Conservation (phyloP, 768 basidiomycete genomes). For the Russula dissimulans region DNA sequence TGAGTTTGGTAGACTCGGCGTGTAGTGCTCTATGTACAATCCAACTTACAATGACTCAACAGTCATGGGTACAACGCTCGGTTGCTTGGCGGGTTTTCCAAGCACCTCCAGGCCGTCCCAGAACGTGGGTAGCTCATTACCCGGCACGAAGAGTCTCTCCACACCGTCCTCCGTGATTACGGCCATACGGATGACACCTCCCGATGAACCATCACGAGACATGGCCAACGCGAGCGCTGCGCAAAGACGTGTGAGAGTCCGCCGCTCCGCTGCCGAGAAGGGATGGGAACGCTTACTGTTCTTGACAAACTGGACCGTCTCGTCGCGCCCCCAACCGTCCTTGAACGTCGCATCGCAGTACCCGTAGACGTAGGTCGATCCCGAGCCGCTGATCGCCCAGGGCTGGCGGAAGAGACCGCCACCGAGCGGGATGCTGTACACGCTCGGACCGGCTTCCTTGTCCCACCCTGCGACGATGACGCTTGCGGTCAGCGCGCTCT, state of each 20-base stretch:
- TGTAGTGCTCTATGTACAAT: not conserved
- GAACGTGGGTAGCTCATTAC: constrained; percentile 79
- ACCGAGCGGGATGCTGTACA: constrained; percentile 95
- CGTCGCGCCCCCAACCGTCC: constrained; percentile 83
- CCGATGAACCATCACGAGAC: constrained; percentile 96
- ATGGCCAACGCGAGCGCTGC: constrained; percentile 89
- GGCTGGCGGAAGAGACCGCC: constrained; percentile 96
- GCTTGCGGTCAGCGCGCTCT: constrained; percentile 79
- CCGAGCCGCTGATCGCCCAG: constrained; percentile 98
- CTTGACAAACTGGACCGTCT: constrained; percentile 90
- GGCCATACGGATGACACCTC: constrained; percentile 95
- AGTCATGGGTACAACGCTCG: constrained; percentile 35
- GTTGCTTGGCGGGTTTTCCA: constrained; percentile 26
- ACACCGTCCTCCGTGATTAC: constrained; percentile 91
- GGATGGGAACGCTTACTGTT: constrained; percentile 59
- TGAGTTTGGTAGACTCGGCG: not conserved
- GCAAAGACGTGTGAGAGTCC: not conserved
- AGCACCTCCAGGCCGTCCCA: constrained; percentile 81
- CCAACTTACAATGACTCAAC: constrained; percentile 29
- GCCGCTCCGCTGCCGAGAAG: not conserved
- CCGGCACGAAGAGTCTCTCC: constrained; percentile 87
- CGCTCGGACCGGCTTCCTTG: constrained; percentile 77
- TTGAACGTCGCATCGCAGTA: constrained; percentile 98
- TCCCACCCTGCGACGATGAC: constrained; percentile 99
- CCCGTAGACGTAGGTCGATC: constrained; percentile 96